phyloP scores from a whole-genome alignment of 495 filamentous ascomycete species.

The Tuber melanosporum region DNA sequence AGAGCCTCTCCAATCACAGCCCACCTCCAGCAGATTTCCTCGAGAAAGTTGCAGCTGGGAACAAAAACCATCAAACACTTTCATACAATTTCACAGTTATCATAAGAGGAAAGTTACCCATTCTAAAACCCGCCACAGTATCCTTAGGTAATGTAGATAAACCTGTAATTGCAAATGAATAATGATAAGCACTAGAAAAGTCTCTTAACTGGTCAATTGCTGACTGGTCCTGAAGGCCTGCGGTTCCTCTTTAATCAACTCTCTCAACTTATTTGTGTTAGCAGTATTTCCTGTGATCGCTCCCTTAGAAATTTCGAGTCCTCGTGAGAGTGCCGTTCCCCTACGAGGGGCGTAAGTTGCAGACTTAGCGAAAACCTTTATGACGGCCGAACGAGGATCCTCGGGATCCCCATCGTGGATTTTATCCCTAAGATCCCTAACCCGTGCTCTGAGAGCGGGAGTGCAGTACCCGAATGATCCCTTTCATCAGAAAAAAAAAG shows the following conservation, averaged over 20 bases:
- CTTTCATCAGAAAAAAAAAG: neutral
- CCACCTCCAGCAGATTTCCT: neutral
- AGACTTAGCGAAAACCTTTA: constrained; percentile 58
- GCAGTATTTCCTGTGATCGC: constrained; percentile 65
- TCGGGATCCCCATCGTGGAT: constrained; percentile 73
- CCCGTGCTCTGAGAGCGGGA: constrained; percentile 70
- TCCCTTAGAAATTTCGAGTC: constrained; percentile 68
- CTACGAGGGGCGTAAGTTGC: constrained; percentile 56
- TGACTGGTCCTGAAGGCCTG: constrained; percentile 46
- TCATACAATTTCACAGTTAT: neutral
- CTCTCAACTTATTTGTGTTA: constrained; percentile 67
- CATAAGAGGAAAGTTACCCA: neutral
- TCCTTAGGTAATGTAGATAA: neutral
- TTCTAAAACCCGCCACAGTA: neutral
- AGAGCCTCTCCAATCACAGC: neutral
- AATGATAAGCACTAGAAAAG: neutral
- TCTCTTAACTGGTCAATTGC: constrained; percentile 43
- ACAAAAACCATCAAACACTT: neutral
- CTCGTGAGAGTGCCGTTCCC: constrained; percentile 53
- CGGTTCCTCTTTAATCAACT: constrained; percentile 65
- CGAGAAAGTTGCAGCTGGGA: neutral
- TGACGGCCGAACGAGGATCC: constrained; percentile 72
- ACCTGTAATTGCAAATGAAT: neutral
- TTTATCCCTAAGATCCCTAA: constrained; percentile 86
- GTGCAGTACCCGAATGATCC: constrained; percentile 50